Base-by-base conservation (phyloP, 148 eudicot species). In the Rhododendron griersonianum region DNA sequence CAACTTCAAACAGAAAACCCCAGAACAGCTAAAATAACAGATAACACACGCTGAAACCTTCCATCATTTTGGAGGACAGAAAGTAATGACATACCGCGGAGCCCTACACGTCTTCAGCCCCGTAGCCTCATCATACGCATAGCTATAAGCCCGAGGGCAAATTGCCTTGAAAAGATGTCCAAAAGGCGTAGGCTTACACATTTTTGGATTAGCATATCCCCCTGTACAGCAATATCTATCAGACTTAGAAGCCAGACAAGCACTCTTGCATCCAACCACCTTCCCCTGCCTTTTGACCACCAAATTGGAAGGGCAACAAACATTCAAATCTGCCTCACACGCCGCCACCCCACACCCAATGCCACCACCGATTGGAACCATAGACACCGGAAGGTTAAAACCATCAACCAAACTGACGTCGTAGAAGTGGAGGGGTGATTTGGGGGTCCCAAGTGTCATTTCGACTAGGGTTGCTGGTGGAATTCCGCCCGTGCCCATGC, bases 181-280 rank as follows among this genome's bases (percentile, higher is more conserved):
- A 41, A 87, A 92, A n/a, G 90, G 87, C 0, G 92, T 92, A 7
- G 92, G 91, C 83, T 69, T 90, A 45, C 98, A 95, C 41, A 73
- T 86, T 6, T 89, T 87, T 2, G 90, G 83, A 1, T 82, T 80
- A 10, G 86, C 89, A 88, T 81, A 91, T 41, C 87, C 88, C 81
- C 94, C 94, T 0, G 90, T 93, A 30, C 96, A 94, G 13, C 98
- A 95, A 35, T 90, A 90, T 85, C 85, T 84, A 0, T 88, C 89
- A 1, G 74, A 87, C 11, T 87, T 87, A 1, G 89, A 86, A 0
- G 94, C 96, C 92, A 94, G 84, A 83, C 96, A 95, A 63, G 94
- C 94, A 83, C 96, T 95, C 93, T 93, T 93, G 59, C 98, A 95
- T 47, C 94, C 98, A 79, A 95, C 96, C 84, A 92, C 95, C 90